Conservation (phyloP, 2,329 filamentous ascomycete species). For the Exophiala phaeomuriformis region DNA sequence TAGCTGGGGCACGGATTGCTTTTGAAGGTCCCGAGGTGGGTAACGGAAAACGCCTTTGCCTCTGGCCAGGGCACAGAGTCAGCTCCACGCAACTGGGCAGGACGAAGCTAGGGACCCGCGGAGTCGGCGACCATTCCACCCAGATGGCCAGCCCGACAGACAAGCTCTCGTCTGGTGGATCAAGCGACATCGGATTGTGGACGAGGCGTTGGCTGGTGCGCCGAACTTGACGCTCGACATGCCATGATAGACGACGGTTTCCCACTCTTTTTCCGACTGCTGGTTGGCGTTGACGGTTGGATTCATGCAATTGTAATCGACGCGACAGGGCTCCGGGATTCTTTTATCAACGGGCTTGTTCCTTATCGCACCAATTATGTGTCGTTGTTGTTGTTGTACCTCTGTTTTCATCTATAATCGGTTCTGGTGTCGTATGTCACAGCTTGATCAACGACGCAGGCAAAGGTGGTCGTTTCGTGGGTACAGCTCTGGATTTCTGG, state of each 20-base stretch:
- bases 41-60: background rate
- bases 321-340: background rate
- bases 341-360: background rate
- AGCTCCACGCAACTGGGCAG: background rate
- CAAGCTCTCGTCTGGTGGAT: background rate
- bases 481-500: no score
- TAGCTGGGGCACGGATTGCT: background rate
- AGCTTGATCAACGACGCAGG: no score
- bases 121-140: background rate
- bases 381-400: background rate
- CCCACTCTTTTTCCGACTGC: no score
- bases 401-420: conserved; percentile 6
- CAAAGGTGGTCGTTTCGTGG: no score
- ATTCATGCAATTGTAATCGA: background rate
- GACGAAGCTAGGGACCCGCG: background rate
- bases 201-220: background rate
- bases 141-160: no score
- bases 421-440: background rate
- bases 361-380: conserved; percentile 22
- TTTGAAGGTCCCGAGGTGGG: background rate
- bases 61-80: background rate
- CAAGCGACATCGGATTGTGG: conserved; percentile 18
- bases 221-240: background rate
- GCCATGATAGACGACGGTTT: no score
- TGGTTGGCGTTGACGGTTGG: background rate